Base-by-base conservation (phyloP, 2,329 filamentous ascomycete genomes). In the Magnaporthiopsis poae region DNA sequence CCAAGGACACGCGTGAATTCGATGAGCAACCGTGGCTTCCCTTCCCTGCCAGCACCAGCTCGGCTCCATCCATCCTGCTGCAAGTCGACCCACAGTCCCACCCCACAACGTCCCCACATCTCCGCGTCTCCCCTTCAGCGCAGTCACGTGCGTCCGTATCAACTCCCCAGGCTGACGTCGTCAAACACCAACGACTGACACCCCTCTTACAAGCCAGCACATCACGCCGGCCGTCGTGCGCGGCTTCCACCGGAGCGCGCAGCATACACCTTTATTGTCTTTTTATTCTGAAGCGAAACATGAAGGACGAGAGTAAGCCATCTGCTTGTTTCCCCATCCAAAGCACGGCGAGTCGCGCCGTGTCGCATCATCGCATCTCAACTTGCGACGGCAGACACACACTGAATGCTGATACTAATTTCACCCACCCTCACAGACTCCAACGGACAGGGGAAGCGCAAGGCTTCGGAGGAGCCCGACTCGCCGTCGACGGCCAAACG, bases 401-500 rank as follows among this genome's bases (percentile, higher is more conserved):
- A 12, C 33, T 35, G 33, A 7, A 11, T 35, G 11, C 33, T 35
- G 33, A 35, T 35, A 35, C 33, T 35, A 7, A 11, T 8, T 11
- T 11, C 31, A 4, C 61, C 25, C 62, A n/a, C 46, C 62, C 29
- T 52, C 13, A 11, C 46, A n/a, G n/a, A 9, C 12, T 62, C 60
- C 56, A 29, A 33, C 31, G 67, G 68, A 84, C 84, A 80, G 72
- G 81, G 78, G 60, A 93, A 93, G 81, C 88, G 90, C 76, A 92
- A 92, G 78, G 89, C 90, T 4, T 81, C 80, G 64, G 86, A 89
- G 70, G 88, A 90, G 69, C 84, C 86, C 62, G 79, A 82, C 66
- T 87, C 86, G 65, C 82, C 85, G 27, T 82, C 83, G 63, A 84
- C 86, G 64, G 77, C 82, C 25, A 93, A 93, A 77, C 84, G 89